A percentile compares a stretch with the other conserved stretches of the same genome.
phyloP scores from a whole-genome alignment of 805 yeast genomes.

The Lipomyces japonicus region DNA sequence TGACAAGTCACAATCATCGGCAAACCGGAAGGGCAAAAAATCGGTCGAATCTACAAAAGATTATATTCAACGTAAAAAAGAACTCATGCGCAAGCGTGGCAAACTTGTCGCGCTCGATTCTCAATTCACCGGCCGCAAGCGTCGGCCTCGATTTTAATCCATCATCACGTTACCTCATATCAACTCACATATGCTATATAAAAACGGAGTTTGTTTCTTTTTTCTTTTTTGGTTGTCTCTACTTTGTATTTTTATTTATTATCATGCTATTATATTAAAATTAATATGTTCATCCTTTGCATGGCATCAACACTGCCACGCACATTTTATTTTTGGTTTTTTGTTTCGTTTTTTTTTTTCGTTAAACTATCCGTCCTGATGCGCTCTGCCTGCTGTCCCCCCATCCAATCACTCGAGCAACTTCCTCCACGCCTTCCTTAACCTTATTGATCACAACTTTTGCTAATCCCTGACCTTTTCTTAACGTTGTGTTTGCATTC shows the following conservation, averaged over 20 bases:
- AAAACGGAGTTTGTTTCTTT: not conserved
- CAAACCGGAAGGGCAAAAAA: conserved; percentile 38
- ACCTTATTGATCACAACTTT: conserved; percentile 25
- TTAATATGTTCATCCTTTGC: too few species aligned
- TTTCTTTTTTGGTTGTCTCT: not conserved
- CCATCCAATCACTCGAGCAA: conserved; percentile 27
- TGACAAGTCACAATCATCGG: conserved; percentile 53
- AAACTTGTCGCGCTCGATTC: conserved; percentile 82
- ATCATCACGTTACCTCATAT: too few species aligned
- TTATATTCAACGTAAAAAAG: conserved; percentile 86
- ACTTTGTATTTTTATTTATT: too few species aligned
- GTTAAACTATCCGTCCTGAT: conserved; percentile 15
- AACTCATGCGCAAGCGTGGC: conserved; percentile 86
- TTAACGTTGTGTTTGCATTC: conserved; percentile 4
- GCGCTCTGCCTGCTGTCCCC: conserved; percentile 19
- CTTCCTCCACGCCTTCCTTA: conserved; percentile 27
- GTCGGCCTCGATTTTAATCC: conserved; percentile 58
- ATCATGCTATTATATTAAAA: not conserved
- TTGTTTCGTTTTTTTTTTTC: not conserved
- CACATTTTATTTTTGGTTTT: not conserved
- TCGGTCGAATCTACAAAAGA: conserved; percentile 69
- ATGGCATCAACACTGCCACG: too few species aligned
- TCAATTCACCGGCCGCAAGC: conserved; percentile 83
- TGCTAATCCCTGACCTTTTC: conserved; percentile 24
- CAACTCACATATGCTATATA: not conserved